Evolutionary conservation across 352 stramenopile genomes (phyloP).

Genomic region (Globisporangium solare): DNA sequence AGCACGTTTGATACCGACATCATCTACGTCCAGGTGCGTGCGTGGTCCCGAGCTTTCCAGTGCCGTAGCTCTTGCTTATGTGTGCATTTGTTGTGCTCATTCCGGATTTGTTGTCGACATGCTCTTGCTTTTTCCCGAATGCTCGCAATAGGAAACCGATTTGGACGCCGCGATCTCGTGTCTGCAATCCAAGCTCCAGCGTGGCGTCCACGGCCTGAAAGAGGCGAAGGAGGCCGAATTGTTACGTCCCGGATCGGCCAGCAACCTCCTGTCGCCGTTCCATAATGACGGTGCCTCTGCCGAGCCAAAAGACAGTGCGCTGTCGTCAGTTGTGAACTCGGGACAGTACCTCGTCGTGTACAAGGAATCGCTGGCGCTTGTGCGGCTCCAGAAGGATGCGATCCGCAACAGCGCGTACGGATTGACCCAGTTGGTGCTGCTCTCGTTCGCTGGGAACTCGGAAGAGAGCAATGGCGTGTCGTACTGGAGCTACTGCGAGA

Average conservation of each 20-base stretch:
- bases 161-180: conserved; percentile 68
- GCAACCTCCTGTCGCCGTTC: neutral
- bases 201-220: conserved; percentile 75
- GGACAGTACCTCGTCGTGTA: conserved; percentile 80
- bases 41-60: neutral
- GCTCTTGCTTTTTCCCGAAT: neutral
- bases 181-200: conserved; percentile 71
- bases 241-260: conserved; percentile 3
- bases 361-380: conserved; percentile 67
- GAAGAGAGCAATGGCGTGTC: conserved; percentile 22
- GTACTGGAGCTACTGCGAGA: conserved; percentile 87
- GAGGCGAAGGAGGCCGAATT: conserved; percentile 62
- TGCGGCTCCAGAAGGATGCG: conserved; percentile 70
- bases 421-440: conserved; percentile 72
- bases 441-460: conserved; percentile 25
- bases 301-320: conserved; percentile 7
- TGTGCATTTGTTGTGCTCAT: neutral
- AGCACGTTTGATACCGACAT: conserved; percentile 88
- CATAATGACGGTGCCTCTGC: neutral
- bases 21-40: conserved; percentile 73
- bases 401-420: conserved; percentile 71
- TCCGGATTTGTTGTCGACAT: neutral
- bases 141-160: conserved; percentile 41
- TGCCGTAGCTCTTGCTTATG: neutral
- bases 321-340: conserved; percentile 41